Evolutionary conservation across 768 basidiomycete genomes (phyloP).

Genomic region (Xerocomellus amylosporus): DNA sequence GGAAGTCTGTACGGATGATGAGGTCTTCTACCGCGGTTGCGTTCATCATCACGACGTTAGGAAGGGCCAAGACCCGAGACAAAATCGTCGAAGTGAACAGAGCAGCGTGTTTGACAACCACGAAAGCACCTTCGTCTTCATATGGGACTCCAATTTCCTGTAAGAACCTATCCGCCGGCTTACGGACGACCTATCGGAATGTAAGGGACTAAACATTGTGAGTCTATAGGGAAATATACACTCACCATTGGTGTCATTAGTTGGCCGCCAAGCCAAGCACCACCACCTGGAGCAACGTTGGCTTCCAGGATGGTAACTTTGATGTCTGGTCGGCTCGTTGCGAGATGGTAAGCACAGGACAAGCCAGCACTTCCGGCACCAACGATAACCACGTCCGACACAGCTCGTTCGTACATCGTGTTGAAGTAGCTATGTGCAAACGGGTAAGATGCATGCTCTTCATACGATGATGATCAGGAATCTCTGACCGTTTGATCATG

Average conservation of each 20-base stretch:
- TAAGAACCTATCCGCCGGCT: conserved; percentile 73
- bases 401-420: conserved; percentile 67
- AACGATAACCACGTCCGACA: conserved; percentile 76
- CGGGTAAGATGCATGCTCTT: background rate
- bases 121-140: conserved; percentile 75
- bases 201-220: background rate
- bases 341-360: conserved; percentile 72
- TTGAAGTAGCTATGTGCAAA: conserved; percentile 57
- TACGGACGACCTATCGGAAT: conserved; percentile 59
- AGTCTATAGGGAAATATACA: background rate
- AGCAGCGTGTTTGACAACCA: conserved; percentile 80
- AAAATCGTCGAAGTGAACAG: conserved; percentile 77
- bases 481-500: conserved; percentile 65
- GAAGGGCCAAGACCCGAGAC: conserved; percentile 64
- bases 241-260: conserved; percentile 76
- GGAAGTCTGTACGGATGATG: conserved; percentile 56
- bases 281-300: conserved; percentile 74
- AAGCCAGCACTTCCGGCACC: conserved; percentile 71
- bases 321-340: conserved; percentile 63
- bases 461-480: background rate
- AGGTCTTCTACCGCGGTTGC: conserved; percentile 82
- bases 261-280: conserved; percentile 78
- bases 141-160: conserved; percentile 66
- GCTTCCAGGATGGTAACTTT: conserved; percentile 69
- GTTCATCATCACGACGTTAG: conserved; percentile 74